These are phyloP conservation scores for Hymenoscyphus occultus DNA, from an alignment of 2,329 filamentous ascomycete genomes.

Conservation along the genomic window DNA sequence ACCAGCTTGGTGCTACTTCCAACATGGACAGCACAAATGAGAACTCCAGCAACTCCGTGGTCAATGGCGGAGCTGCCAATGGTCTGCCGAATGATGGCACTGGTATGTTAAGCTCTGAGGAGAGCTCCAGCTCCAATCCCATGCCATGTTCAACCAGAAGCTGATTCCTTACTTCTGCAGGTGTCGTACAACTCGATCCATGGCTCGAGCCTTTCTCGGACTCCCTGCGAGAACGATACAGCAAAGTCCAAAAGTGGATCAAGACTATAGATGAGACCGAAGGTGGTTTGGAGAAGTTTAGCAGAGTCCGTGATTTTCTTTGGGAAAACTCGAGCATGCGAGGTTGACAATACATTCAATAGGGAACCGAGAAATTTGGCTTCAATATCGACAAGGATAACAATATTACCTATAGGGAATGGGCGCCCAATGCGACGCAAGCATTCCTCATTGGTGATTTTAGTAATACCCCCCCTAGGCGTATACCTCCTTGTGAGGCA, in stretches of 20 bases:
- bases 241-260: slow-evolving; percentile 83
- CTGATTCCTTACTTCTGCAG: slow-evolving; percentile 46
- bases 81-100: slow-evolving; percentile 67
- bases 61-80: slow-evolving; percentile 42
- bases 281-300: slow-evolving; percentile 89
- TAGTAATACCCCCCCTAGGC: slow-evolving; percentile 51
- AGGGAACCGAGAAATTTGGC: slow-evolving; percentile 86
- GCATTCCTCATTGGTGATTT: slow-evolving; percentile 93
- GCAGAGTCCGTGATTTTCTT: slow-evolving; percentile 54
- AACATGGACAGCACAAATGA: slow-evolving; percentile 34
- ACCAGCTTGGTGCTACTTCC: neutral
- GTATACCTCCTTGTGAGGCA: slow-evolving; percentile 14
- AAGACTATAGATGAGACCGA: slow-evolving; percentile 77
- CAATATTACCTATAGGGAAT: slow-evolving; percentile 89
- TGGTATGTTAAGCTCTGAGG: slow-evolving; percentile 48
- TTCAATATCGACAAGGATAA: slow-evolving; percentile 78
- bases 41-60: slow-evolving; percentile 31
- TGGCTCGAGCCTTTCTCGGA: slow-evolving; percentile 85
- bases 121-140: slow-evolving; percentile 1
- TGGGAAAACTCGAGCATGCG: neutral
- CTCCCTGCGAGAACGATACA: slow-evolving; percentile 70
- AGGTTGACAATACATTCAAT: slow-evolving; percentile 11
- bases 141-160: slow-evolving; percentile 9
- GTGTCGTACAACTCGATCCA: slow-evolving; percentile 82
- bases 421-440: slow-evolving; percentile 85